These are phyloP conservation scores for Camptophora hylomeconis DNA, from an alignment of 2,329 filamentous ascomycete species.

Conservation along the genomic window DNA sequence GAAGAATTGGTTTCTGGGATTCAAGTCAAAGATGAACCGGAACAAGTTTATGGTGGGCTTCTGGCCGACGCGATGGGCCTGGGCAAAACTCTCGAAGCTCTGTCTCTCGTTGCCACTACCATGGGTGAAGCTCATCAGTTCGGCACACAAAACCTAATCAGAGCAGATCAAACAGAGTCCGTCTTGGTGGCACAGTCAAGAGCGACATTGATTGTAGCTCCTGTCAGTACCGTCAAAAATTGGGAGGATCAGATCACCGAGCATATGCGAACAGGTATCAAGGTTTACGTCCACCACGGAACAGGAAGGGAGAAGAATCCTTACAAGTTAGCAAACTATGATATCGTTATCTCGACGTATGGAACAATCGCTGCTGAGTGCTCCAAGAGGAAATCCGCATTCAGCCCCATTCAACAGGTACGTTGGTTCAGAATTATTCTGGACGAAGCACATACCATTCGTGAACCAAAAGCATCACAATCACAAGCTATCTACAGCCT, in stretches of 20 bases:
- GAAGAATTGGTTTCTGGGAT: slow-evolving; percentile 78
- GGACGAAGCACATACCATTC: slow-evolving; percentile 90
- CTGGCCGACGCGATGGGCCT: slow-evolving; percentile 80
- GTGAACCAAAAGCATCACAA: slow-evolving; percentile 67
- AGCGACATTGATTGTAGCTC: slow-evolving; percentile 75
- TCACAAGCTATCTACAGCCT: slow-evolving; percentile 75
- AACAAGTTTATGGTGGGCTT: slow-evolving; percentile 59
- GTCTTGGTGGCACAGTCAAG: slow-evolving; percentile 54
- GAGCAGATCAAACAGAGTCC: slow-evolving; percentile 20
- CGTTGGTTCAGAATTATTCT: slow-evolving; percentile 91
- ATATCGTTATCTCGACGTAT: slow-evolving; percentile 87
- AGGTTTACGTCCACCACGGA: slow-evolving; percentile 78
- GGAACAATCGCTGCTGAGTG: slow-evolving; percentile 75
- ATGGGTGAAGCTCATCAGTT: slow-evolving; percentile 51
- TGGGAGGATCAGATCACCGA: slow-evolving; percentile 87
- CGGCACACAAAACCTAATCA: slow-evolving; percentile 29
- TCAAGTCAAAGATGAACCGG: slow-evolving; percentile 44
- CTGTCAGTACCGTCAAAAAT: slow-evolving; percentile 80
- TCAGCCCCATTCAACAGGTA: slow-evolving; percentile 56
- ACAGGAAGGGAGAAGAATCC: slow-evolving; percentile 58
- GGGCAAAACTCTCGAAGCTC: slow-evolving; percentile 75
- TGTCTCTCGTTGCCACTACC: slow-evolving; percentile 62
- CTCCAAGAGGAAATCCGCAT: too few species aligned
- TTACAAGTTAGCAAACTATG: slow-evolving; percentile 55
- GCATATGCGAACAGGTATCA: slow-evolving; percentile 52